These are phyloP conservation scores for Mycena albidolilacea DNA, from an alignment of 768 basidiomycete species.

Conservation along the genomic window DNA sequence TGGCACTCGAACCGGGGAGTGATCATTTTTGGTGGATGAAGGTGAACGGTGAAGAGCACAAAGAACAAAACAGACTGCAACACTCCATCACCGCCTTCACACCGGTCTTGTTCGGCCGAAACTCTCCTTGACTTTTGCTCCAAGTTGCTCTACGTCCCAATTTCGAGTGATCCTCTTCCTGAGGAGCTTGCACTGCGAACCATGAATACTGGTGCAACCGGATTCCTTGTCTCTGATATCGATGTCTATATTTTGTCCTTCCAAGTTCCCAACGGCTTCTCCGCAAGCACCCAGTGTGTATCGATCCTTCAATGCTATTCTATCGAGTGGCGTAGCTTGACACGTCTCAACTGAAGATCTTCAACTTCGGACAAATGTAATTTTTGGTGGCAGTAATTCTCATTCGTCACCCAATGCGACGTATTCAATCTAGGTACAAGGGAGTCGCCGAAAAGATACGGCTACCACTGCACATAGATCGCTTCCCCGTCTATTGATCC, in stretches of 20 bases:
- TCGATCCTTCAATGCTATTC: no score
- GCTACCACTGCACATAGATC: not conserved
- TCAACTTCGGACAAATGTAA: not conserved
- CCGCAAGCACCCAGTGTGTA: no score
- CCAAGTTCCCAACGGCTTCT: no score
- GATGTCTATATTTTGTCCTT: no score
- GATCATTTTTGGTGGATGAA: slow-evolving; percentile 64
- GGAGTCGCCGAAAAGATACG: not conserved
- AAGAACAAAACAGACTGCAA: slow-evolving; percentile 5
- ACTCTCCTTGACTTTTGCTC: not conserved
- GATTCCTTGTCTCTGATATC: no score
- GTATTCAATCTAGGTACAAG: not conserved
- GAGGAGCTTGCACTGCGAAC: no score
- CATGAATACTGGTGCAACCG: no score
- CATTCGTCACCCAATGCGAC: not conserved
- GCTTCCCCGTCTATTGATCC: not conserved
- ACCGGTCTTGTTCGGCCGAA: not conserved
- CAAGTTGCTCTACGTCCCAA: not conserved
- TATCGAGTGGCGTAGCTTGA: no score
- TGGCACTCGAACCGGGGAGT: slow-evolving; percentile 82
- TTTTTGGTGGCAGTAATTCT: not conserved
- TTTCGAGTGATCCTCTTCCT: no score
- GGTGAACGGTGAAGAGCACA: not conserved
- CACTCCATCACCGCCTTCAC: not conserved
- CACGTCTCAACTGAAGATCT: not conserved